Conservation (phyloP, 1,284 basidiomycete species). For the Boletus smithii region DNA sequence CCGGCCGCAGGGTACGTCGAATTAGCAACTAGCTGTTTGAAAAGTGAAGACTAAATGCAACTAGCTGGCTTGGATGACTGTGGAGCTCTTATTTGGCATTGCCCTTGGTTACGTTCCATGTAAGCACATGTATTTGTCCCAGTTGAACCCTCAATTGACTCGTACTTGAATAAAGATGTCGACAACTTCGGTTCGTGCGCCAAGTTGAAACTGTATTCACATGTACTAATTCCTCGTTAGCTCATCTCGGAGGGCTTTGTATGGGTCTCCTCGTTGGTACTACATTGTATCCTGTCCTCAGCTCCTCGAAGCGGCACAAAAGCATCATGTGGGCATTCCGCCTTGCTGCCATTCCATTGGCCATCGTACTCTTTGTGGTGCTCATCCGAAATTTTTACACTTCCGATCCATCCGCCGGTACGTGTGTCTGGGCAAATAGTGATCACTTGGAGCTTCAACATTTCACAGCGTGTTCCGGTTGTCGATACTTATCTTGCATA, state of each 20-base stretch:
- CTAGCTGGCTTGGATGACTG: constrained; percentile 74
- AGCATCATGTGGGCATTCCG: constrained; percentile 75
- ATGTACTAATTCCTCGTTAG: constrained; percentile 35
- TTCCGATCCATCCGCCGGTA: constrained; percentile 75
- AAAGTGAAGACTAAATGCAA: constrained; percentile 1
- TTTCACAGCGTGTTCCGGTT: constrained; percentile 76
- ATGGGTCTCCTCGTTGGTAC: constrained; percentile 84
- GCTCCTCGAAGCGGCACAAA: constrained; percentile 68
- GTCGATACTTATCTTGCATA: constrained; percentile 86
- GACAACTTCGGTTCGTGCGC: constrained; percentile 69
- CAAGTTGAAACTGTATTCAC: neutral
- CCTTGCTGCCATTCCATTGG: constrained; percentile 68
- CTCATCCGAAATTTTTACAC: constrained; percentile 89
- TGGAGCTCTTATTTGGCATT: constrained; percentile 83
- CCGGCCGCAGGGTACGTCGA: constrained; percentile 62
- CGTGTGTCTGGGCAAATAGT: constrained; percentile 17
- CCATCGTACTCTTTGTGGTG: constrained; percentile 78
- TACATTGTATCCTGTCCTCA: constrained; percentile 88
- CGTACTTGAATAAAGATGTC: constrained; percentile 44
- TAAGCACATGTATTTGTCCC: constrained; percentile 34
- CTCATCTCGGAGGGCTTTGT: constrained; percentile 74
- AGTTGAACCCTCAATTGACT: constrained; percentile 12
- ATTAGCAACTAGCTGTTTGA: neutral
- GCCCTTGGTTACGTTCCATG: constrained; percentile 84
- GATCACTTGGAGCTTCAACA: constrained; percentile 3